These are phyloP conservation scores for Penicillium janthinellum DNA, from an alignment of 2,329 filamentous ascomycete genomes.

Conservation along the genomic window DNA sequence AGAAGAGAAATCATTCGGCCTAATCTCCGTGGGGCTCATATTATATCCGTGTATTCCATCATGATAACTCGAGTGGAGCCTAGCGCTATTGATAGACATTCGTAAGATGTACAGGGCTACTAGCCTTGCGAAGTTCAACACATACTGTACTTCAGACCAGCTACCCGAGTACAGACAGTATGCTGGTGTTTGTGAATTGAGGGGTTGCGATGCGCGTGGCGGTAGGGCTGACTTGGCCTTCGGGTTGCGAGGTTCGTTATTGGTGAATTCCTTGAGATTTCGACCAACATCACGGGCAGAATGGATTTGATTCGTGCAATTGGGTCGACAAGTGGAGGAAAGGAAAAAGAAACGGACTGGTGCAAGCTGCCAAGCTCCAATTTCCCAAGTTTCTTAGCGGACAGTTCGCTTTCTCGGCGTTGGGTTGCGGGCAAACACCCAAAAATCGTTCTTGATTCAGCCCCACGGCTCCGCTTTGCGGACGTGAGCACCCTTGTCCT, in stretches of 20 bases:
- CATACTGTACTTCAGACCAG: not conserved
- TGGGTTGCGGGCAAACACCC: constrained; percentile 11
- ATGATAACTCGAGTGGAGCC: constrained; percentile 4
- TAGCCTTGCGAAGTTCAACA: not conserved
- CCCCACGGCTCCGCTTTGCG: constrained; percentile 30
- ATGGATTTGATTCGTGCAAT: not conserved
- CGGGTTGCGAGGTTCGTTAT: not conserved
- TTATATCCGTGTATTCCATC: constrained; percentile 9
- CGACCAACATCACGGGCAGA: not conserved
- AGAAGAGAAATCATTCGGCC: not conserved
- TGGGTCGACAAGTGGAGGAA: not conserved
- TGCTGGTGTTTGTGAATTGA: no score
- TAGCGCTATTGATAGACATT: not conserved
- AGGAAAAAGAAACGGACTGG: not conserved
- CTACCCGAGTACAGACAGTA: not conserved
- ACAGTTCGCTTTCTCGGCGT: constrained; percentile 15
- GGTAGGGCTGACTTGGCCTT: not conserved
- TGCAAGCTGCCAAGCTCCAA: not conserved
- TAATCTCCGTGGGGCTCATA: not conserved
- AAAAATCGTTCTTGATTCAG: constrained; percentile 19
- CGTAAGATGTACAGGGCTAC: not conserved
- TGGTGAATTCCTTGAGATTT: not conserved
- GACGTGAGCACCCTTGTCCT: constrained; percentile 9
- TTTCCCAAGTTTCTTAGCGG: not conserved
- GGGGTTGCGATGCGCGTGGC: not conserved